Conservation (phyloP, 768 basidiomycete genomes). For the Tubosaeta brunneosetosa region DNA sequence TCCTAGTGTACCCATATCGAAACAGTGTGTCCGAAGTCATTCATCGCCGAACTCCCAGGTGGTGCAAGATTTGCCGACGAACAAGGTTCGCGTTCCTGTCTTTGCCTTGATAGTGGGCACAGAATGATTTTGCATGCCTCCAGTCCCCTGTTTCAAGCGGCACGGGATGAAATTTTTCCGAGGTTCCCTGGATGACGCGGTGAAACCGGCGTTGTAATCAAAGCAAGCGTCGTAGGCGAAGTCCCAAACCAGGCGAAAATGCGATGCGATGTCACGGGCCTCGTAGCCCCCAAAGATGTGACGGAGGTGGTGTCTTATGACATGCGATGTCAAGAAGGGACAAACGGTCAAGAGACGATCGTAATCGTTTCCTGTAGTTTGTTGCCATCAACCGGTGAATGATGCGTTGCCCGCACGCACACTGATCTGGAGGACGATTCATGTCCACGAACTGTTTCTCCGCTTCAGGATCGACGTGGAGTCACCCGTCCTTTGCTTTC, state of each 20-base stretch:
- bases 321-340: neutral
- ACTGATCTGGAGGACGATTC: too few species aligned
- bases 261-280: neutral
- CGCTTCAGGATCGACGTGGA: neutral
- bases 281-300: neutral
- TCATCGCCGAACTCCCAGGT: neutral
- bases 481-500: neutral
- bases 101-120: neutral
- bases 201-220: neutral
- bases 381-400: neutral
- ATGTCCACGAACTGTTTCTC: neutral
- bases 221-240: neutral
- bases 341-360: neutral
- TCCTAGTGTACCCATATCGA: slow-evolving; percentile 6
- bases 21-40: neutral
- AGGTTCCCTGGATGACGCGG: neutral
- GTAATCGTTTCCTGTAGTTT: neutral
- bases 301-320: neutral
- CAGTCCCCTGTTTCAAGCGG: too few species aligned
- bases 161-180: neutral
- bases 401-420: neutral
- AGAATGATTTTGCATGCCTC: neutral
- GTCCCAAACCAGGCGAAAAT: neutral
- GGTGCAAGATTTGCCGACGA: too few species aligned
- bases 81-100: too few species aligned